Evolutionary conservation across 441 rosid genomes (phyloP).

Genomic region (Brassica balearica): DNA sequence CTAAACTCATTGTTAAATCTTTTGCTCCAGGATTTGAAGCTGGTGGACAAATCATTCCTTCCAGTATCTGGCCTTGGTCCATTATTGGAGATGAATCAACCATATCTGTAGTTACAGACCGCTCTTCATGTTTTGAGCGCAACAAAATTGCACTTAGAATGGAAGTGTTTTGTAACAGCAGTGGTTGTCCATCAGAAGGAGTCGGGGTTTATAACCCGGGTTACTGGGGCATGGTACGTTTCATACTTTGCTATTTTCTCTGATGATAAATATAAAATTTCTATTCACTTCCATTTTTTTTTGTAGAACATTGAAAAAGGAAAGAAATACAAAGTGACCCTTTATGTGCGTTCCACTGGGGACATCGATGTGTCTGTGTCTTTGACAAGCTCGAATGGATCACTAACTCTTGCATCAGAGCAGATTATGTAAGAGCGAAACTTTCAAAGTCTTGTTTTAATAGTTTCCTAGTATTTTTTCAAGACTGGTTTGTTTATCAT

Average conservation of each 20-base stretch:
- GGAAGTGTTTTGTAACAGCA: conserved; percentile 77
- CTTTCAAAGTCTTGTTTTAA: background rate
- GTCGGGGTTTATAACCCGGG: conserved; percentile 92
- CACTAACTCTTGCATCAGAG: conserved; percentile 60
- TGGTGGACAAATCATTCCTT: conserved; percentile 80
- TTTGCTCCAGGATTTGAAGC: conserved; percentile 79
- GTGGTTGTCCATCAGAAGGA: conserved; percentile 71
- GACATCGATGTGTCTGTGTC: conserved; percentile 68
- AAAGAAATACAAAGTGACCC: conserved; percentile 71
- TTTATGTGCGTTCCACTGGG: conserved; percentile 69
- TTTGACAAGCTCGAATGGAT: conserved; percentile 66
- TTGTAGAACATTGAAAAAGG: conserved; percentile 72
- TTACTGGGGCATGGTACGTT: conserved; percentile 93
- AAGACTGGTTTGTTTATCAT: conserved; percentile 18
- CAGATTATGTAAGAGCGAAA: conserved; percentile 52
- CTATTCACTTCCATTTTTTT: background rate
- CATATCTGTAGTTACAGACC: conserved; percentile 71
- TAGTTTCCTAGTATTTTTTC: background rate
- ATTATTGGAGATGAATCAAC: conserved; percentile 66
- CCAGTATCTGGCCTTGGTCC: conserved; percentile 85
- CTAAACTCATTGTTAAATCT: background rate
- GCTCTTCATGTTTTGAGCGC: conserved; percentile 79
- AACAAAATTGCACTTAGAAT: conserved; percentile 78
- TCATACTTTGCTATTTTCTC: background rate
- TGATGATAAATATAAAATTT: background rate